Base-by-base conservation (phyloP, 805 yeast species). In the Wickerhamomyces chaumierensis region DNA sequence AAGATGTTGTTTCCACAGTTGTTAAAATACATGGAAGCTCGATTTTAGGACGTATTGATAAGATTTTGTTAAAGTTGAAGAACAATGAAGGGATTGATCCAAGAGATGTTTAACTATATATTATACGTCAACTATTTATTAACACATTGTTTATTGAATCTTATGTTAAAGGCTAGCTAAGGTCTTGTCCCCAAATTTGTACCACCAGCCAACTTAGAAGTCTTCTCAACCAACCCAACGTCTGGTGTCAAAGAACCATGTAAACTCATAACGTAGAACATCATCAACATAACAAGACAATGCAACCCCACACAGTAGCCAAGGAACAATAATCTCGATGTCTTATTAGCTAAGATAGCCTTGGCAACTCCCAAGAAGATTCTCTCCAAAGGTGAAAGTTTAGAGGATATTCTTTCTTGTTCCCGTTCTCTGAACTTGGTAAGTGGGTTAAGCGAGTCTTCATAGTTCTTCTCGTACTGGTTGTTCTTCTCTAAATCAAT, bases 381-480 rank as follows among this genome's bases (percentile, higher is more conserved):
- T 42, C 94, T 68, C 49, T 92, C 96, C 40, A 82, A 54, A 2
- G 92, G 82, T 2, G 88, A 77, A 56, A 87, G 65, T 36, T 74
- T 71, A 7, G 87, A 75, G 37, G 71, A 69, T 35, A 82, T 78
- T 47, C 95, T 66, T 49, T 81, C 86, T 28, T 81, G 73, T 53
- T 86, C 96, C 45, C 76, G 65, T 34, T 77, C 71, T 49, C 94
- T 72, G 59, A 90, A 84, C 50, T 76, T 81, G 47, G 83, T 90
- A 43, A 87, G 75, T 25, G 95, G 94, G 48, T 86, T 87, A 35
- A 86, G 62, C 36, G 78, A 79, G 37, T 80, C 78, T 48, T 86
- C 95, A 61, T 83, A 87, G 36, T 60, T 70, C 23, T 69, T 64
- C 35, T 73, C 73, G 54, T 81, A 80, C 47, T 70, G 69, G 2